Conservation (phyloP, 495 filamentous ascomycete genomes). For the Niebla homalea region DNA sequence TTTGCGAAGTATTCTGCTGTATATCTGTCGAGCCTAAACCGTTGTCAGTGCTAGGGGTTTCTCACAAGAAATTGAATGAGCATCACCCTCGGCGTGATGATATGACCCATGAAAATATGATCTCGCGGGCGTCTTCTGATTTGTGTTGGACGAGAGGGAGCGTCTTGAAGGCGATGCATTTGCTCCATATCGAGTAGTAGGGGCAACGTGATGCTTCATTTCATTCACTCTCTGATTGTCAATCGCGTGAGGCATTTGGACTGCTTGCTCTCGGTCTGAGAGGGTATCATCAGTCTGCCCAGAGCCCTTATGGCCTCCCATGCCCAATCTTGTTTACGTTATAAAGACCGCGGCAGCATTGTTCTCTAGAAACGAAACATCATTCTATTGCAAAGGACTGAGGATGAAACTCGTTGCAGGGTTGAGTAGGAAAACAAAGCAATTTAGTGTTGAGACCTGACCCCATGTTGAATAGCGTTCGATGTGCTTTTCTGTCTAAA, state of each 20-base stretch:
- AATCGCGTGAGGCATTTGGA: background rate
- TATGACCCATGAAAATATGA: conserved; percentile 70
- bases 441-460: too few species aligned
- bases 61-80: background rate
- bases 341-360: too few species aligned
- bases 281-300: too few species aligned
- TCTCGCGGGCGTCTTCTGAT: conserved; percentile 54
- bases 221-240: conserved; percentile 1
- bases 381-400: too few species aligned
- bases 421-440: too few species aligned
- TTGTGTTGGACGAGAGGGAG: conserved; percentile 19
- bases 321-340: too few species aligned
- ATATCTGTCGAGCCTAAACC: conserved; percentile 41
- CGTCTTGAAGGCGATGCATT: conserved; percentile 13
- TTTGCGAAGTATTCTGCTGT: conserved; percentile 55
- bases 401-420: too few species aligned
- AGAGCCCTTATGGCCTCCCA: too few species aligned
- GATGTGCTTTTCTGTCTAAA: too few species aligned
- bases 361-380: too few species aligned
- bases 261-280: too few species aligned
- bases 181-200: background rate
- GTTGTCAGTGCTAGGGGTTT: conserved; percentile 20
- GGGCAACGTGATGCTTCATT: background rate
- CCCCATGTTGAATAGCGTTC: too few species aligned
- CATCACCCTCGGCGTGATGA: conserved; percentile 45